Percentiles rank a stretch among this genome's conserved stretches.
phyloP scores from a whole-genome alignment of 2,329 filamentous ascomycete genomes.

The Elsinoe fawcettii region DNA sequence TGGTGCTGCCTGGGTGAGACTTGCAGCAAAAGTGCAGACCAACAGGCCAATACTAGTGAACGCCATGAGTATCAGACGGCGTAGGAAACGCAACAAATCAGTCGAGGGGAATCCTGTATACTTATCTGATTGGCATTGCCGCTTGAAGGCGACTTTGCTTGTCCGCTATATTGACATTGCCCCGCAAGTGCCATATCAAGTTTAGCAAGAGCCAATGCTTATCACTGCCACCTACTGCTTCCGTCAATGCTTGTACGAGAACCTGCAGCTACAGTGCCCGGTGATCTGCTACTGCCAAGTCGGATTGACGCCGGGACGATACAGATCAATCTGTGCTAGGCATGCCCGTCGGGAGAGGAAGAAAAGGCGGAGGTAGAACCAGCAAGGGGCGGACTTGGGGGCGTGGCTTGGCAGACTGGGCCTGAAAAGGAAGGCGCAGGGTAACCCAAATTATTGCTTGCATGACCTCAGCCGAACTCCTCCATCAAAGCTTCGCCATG shows the following conservation, averaged over 20 bases:
- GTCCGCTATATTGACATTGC: neutral
- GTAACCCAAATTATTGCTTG: neutral
- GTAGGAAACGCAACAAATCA: too few species aligned
- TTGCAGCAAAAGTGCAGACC: neutral
- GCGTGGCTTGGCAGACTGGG: conserved; percentile 5
- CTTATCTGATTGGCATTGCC: neutral
- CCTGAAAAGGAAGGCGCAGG: conserved; percentile 7
- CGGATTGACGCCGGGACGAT: conserved; percentile 3
- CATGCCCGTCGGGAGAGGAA: neutral
- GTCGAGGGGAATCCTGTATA: neutral
- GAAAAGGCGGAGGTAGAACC: neutral
- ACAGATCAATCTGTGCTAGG: conserved; percentile 1
- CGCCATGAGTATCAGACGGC: too few species aligned
- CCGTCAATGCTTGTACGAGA: conserved; percentile 4
- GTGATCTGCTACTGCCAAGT: conserved; percentile 11
- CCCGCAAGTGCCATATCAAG: conserved; percentile 5
- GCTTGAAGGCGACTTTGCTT: neutral
- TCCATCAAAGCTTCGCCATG: neutral
- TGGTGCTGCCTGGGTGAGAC: neutral
- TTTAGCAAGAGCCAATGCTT: conserved; percentile 6
- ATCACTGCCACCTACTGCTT: conserved; percentile 14
- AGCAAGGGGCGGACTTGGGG: neutral
- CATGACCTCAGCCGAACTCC: neutral
- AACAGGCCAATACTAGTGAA: neutral
- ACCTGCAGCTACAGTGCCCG: neutral